Evolutionary conservation across 345 rosid genomes (phyloP).

Genomic region (Lepidium sativum): DNA sequence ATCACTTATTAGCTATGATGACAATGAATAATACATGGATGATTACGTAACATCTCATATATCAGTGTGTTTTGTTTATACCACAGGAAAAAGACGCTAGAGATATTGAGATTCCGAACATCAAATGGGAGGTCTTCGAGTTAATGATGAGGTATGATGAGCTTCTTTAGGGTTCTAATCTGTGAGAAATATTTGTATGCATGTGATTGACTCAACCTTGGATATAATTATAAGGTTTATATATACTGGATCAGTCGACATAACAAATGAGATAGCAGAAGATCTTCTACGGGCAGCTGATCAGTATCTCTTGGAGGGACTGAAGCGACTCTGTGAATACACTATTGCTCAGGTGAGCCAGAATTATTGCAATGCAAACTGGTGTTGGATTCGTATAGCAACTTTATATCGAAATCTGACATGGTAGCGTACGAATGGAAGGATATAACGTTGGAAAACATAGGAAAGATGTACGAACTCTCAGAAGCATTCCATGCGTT

Average conservation of each 20-base stretch:
- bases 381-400: not conserved
- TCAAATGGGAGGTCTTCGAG: constrained; percentile 99
- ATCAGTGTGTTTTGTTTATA: not conserved
- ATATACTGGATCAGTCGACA: constrained; percentile 92
- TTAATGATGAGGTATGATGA: constrained; percentile 89
- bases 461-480: constrained; percentile 91
- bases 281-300: constrained; percentile 99
- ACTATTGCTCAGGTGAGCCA: constrained; percentile 87
- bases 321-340: constrained; percentile 94
- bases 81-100: constrained; percentile 91
- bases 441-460: constrained; percentile 90
- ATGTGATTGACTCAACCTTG: not conserved
- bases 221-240: constrained; percentile 54
- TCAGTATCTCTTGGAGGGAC: constrained; percentile 95
- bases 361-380: not conserved
- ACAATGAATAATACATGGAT: not conserved
- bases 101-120: constrained; percentile 97
- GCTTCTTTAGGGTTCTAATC: constrained; percentile 4
- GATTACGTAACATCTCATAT: not conserved
- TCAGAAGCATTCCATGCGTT: constrained; percentile 94
- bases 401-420: constrained; percentile 17
- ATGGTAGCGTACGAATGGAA: constrained; percentile 14
- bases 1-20: constrained; percentile 1
- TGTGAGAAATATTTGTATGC: not conserved
- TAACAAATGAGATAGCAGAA: constrained; percentile 74